A percentile compares a stretch with the other conserved stretches of the same genome.
phyloP scores from a whole-genome alignment of 495 filamentous ascomycete species.

The Penicillium atrosanguineum region DNA sequence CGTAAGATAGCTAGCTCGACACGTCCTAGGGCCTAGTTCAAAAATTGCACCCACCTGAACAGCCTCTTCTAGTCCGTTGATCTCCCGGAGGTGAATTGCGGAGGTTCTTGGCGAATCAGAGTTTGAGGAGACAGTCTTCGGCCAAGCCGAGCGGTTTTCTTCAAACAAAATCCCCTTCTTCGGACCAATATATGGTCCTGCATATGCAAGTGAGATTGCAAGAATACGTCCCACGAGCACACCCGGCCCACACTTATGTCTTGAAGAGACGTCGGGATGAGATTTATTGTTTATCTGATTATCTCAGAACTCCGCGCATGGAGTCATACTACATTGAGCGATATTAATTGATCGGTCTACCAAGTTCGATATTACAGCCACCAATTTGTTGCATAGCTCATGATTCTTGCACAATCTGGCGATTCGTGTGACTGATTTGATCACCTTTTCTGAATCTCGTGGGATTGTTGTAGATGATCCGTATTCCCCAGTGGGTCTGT shows the following conservation, averaged over 20 bases:
- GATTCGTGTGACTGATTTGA: neutral
- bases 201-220: conserved; percentile 6
- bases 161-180: neutral
- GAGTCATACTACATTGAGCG: too few species aligned
- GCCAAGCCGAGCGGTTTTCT: neutral
- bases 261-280: neutral
- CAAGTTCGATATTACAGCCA: neutral
- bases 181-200: neutral
- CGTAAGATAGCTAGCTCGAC: neutral
- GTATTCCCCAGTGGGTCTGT: neutral
- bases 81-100: conserved; percentile 10
- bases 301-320: neutral
- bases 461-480: neutral
- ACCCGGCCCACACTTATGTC: neutral
- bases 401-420: neutral
- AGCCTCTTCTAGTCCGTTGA: conserved; percentile 7
- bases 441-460: too few species aligned
- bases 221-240: neutral
- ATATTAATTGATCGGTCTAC: neutral
- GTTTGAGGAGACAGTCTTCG: conserved; percentile 1
- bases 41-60: neutral
- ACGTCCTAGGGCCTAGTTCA: neutral
- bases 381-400: neutral
- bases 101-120: conserved; percentile 18
- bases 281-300: neutral